A percentile compares a stretch with the other conserved stretches of the same genome.
Conservation (phyloP, 106 monocot genomes). For the Dioscorea alata region DNA sequence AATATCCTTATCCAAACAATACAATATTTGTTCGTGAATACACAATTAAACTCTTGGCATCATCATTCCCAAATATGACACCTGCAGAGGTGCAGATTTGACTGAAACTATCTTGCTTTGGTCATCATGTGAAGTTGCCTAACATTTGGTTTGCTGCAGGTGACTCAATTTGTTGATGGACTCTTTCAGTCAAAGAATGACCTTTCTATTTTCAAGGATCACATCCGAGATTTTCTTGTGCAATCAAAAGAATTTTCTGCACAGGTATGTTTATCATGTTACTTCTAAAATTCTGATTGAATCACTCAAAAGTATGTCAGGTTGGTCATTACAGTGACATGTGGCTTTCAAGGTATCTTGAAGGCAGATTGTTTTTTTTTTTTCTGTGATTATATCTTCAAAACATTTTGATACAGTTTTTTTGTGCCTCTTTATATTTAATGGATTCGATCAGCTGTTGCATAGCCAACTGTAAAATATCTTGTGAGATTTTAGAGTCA, state of each 20-base stretch:
- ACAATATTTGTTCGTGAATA: slow-evolving; percentile 81
- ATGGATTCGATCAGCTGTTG: too few species aligned
- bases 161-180: slow-evolving; percentile 88
- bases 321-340: too few species aligned
- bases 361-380: too few species aligned
- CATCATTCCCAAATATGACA: slow-evolving; percentile 98
- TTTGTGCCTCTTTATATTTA: too few species aligned
- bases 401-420: too few species aligned
- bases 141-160: slow-evolving; percentile 27
- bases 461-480: too few species aligned
- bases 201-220: slow-evolving; percentile 75
- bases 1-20: slow-evolving; percentile 76
- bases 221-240: slow-evolving; percentile 92
- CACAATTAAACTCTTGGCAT: slow-evolving; percentile 82
- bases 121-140: not conserved
- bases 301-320: too few species aligned
- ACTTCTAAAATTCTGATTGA: not conserved
- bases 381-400: too few species aligned
- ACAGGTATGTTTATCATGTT: slow-evolving; percentile 44
- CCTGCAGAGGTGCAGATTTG: slow-evolving; percentile 44
- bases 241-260: slow-evolving; percentile 98
- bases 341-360: too few species aligned
- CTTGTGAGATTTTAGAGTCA: too few species aligned
- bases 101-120: not conserved
- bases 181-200: slow-evolving; percentile 77